Base-by-base conservation (phyloP, 352 stramenopile species). In the Lagenidium sp. region DNA sequence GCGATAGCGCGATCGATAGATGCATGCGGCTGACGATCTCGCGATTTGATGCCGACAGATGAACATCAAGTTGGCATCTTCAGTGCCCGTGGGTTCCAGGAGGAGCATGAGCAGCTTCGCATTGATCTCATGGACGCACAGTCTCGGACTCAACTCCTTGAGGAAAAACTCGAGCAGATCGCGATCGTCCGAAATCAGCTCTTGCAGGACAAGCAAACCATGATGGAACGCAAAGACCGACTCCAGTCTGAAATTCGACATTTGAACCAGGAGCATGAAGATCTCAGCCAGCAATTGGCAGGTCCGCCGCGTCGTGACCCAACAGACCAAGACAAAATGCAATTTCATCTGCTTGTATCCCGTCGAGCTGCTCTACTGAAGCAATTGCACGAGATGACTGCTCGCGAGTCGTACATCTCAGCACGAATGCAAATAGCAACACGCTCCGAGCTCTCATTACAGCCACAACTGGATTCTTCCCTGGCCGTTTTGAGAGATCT, bases 301-400 rank as follows among this genome's bases (percentile, higher is more conserved):
- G 78, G 78, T 4, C 78, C 78, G 0, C 72, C 78, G 3, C 63
- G 78, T 19, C 60, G 78, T 28, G 75, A 90, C 16, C 67, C 78
- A 4, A 71, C 49, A 0, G 75, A 88, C 28, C 31, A 48, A 13
- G 63, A 90, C 34, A 85, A 85, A 10, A 47, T 58, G 20, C 65
- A 81, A 20, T 75, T 87, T 26, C 71, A 87, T 49, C 55, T 60
- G 0, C 36, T 87, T 3, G 63, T 83, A 15, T 66, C 69, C 0
- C 47, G 71, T 4, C 48, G 61, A 52, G 59, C 64, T 1, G 53
- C 1, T 0, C 70, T 68, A 22, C 70, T 72, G 38, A 64, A 79
- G 37, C 70, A 84, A 18, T 52, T 90, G 20, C 36, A 58, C 12
- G 58, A 69, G 18, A 34, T 83, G 1, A 68, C 76, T 25, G 36